phyloP scores from a whole-genome alignment of 331 rosid genomes.

The Ulmus americana region DNA sequence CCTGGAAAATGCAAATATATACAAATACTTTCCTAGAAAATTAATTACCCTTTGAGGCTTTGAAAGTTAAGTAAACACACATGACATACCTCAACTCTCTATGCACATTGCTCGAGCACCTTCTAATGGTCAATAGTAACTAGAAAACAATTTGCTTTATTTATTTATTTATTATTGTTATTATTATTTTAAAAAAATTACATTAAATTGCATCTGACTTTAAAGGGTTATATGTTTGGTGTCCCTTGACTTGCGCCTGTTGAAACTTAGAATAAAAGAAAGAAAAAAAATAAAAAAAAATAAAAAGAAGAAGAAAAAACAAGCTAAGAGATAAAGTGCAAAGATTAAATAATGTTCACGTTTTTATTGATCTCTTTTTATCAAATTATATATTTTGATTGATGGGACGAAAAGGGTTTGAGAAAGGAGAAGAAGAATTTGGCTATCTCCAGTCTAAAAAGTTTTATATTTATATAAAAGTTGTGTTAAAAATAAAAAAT shows the following conservation, averaged over 20 bases:
- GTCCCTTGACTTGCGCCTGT: not conserved
- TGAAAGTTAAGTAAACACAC: no score
- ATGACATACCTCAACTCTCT: no score
- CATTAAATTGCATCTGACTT: not conserved
- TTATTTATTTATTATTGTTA: no score
- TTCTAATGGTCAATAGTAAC: no score
- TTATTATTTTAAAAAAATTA: no score
- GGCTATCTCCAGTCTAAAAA: not conserved
- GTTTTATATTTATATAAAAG: no score
- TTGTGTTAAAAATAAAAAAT: no score
- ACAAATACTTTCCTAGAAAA: no score
- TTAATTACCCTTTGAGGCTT: no score
- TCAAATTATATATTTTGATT: not conserved
- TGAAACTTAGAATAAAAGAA: not conserved
- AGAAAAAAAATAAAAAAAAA: not conserved
- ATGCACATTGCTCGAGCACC: no score
- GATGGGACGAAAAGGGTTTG: not conserved
- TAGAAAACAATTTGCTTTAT: no score
- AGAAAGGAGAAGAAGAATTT: not conserved
- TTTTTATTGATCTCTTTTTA: not conserved
- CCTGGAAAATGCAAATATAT: no score
- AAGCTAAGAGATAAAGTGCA: not conserved
- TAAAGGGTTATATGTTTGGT: slow-evolving; percentile 2
- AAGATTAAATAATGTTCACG: slow-evolving; percentile 5
- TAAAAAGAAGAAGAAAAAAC: not conserved